Evolutionary conservation across 1,139 yeast species (phyloP).

Genomic region (Diutina neorugosa): DNA sequence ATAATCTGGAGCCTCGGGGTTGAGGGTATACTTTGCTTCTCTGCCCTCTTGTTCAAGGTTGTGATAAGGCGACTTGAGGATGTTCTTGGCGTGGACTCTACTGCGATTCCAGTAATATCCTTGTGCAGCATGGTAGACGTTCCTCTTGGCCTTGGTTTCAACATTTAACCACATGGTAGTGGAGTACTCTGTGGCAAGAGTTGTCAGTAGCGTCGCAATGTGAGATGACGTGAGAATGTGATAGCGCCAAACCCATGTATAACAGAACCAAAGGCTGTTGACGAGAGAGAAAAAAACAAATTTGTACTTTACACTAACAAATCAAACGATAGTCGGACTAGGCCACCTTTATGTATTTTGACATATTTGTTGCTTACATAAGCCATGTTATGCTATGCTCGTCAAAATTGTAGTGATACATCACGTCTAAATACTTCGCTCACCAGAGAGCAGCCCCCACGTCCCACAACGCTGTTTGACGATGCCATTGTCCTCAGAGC

Average conservation of each 20-base stretch:
- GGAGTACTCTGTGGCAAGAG: not conserved
- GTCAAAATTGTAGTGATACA: no score
- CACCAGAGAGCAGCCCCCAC: not conserved
- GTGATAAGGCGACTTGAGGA: not conserved
- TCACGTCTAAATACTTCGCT: no score
- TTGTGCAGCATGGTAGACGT: not conserved
- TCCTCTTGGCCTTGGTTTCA: not conserved
- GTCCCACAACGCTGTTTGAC: not conserved
- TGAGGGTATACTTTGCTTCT: not conserved
- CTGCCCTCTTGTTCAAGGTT: not conserved
- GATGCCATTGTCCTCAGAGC: not conserved
- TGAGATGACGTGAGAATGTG: not conserved
- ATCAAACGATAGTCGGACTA: no score
- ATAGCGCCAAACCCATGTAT: not conserved
- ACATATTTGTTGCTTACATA: no score
- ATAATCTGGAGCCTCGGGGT: not conserved
- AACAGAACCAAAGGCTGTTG: not conserved
- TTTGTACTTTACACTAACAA: no score
- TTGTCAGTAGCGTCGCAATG: not conserved
- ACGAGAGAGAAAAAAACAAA: no score
- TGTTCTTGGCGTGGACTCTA: not conserved
- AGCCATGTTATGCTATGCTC: no score
- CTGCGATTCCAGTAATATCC: not conserved
- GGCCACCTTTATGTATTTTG: no score
- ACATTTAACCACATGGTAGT: not conserved